A percentile compares a stretch with the other conserved stretches of the same genome.
These are phyloP conservation scores for Trichosporon faecale DNA, from an alignment of 1,284 basidiomycete species.

Conservation along the genomic window DNA sequence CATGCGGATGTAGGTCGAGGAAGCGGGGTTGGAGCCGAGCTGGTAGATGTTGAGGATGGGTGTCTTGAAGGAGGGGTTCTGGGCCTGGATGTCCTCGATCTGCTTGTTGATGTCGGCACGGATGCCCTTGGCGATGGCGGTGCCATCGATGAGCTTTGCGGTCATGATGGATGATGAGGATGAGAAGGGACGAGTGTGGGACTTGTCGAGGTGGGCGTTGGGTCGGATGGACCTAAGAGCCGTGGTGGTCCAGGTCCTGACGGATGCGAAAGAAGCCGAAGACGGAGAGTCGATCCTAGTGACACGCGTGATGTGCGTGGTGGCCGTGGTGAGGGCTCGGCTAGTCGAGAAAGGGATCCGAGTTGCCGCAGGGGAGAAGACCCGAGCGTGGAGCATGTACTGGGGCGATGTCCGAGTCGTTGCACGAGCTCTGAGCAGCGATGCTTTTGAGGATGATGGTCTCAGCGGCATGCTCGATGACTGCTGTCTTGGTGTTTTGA, in stretches of 20 bases:
- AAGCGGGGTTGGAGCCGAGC: slow-evolving; percentile 87
- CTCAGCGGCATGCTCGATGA: background rate
- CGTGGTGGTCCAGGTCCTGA: background rate
- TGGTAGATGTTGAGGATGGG: slow-evolving; percentile 85
- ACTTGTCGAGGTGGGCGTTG: background rate
- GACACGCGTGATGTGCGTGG: slow-evolving; percentile 1
- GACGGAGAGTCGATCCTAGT: background rate
- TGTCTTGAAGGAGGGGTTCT: slow-evolving; percentile 79
- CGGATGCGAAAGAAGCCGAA: slow-evolving; percentile 1
- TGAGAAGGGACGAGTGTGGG: slow-evolving; percentile 3
- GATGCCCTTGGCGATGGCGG: slow-evolving; percentile 80
- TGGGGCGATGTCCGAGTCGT: background rate
- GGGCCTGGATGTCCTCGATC: slow-evolving; percentile 60
- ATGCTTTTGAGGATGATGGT: background rate
- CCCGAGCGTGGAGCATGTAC: background rate
- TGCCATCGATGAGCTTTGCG: slow-evolving; percentile 78
- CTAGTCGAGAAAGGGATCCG: background rate
- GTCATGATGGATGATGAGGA: slow-evolving; percentile 10
- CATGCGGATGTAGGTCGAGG: slow-evolving; percentile 92
- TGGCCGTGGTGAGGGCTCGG: background rate
- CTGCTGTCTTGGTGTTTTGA: background rate
- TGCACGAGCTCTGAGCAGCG: background rate
- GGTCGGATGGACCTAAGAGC: background rate
- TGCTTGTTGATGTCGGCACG: slow-evolving; percentile 67
- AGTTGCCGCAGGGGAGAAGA: background rate